A percentile compares a stretch with the other conserved stretches of the same genome.
Conservation (phyloP, 768 basidiomycete genomes). For the Royoungia palumana region DNA sequence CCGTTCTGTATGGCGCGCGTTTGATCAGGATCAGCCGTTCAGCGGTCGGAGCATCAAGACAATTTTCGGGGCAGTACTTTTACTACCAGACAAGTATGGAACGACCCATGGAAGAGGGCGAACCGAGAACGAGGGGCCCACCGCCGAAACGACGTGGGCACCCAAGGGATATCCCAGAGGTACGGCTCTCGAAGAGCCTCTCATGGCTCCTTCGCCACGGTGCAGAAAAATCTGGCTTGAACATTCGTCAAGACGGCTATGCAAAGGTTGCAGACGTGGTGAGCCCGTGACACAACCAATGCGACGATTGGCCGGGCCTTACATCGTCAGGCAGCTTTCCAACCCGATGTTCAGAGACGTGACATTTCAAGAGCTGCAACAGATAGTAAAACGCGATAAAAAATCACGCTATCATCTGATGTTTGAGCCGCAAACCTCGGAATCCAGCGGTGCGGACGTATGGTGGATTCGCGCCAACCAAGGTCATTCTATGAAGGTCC, state of each 20-base stretch:
- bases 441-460: constrained; percentile 31
- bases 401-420: constrained; percentile 65
- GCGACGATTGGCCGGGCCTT: neutral
- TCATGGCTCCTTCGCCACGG: constrained; percentile 93
- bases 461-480: constrained; percentile 93
- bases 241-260: constrained; percentile 83
- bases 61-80: constrained; percentile 1
- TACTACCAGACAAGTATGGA: constrained; percentile 8
- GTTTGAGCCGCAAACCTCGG: constrained; percentile 43
- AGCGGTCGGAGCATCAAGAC: neutral
- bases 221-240: constrained; percentile 68
- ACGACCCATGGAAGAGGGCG: constrained; percentile 6
- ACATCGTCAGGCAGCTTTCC: constrained; percentile 48
- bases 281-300: constrained; percentile 30
- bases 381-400: constrained; percentile 62
- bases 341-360: constrained; percentile 65
- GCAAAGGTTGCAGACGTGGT: constrained; percentile 82
- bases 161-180: constrained; percentile 61
- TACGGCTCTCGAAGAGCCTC: constrained; percentile 78
- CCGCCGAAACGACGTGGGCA: constrained; percentile 54
- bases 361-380: constrained; percentile 51
- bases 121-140: constrained; percentile 10
- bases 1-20: neutral
- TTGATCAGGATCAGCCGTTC: neutral
- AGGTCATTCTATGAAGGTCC: constrained; percentile 80